Evolutionary conservation across 1,284 basidiomycete genomes (phyloP).

Genomic region (Papiliotrema laurentii): DNA sequence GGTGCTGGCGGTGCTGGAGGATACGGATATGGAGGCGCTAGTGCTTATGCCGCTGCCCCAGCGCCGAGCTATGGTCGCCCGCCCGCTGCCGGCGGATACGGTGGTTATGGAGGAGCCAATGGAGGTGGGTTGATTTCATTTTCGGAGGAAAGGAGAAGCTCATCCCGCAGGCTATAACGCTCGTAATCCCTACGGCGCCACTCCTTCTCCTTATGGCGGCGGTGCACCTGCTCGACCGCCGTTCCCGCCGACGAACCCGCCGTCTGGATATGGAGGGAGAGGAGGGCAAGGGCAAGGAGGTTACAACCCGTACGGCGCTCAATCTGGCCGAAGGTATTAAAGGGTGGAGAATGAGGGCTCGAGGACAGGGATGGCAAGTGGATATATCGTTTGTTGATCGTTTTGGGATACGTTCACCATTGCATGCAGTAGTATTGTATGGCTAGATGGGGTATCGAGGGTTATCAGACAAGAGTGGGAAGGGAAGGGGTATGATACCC

Average conservation of each 20-base stretch:
- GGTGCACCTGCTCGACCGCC: not conserved
- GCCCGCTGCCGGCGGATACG: not conserved
- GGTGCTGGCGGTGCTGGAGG: slow-evolving; percentile 14
- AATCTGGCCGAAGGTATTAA: too few relatives aligned
- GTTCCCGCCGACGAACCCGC: not conserved
- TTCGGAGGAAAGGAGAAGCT: too few relatives aligned
- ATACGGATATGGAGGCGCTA: slow-evolving; percentile 2
- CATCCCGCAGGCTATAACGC: not conserved
- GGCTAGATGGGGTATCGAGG: too few relatives aligned
- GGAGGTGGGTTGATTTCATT: too few relatives aligned
- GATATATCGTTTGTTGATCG: too few relatives aligned
- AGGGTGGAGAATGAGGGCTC: too few relatives aligned
- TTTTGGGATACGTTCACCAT: too few relatives aligned
- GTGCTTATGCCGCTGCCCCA: slow-evolving; percentile 14
- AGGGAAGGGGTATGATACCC: too few relatives aligned
- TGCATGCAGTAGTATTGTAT: too few relatives aligned
- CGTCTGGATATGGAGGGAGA: not conserved
- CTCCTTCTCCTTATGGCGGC: not conserved
- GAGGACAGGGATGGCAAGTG: too few relatives aligned
- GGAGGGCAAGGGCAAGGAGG: not conserved
- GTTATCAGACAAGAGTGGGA: too few relatives aligned
- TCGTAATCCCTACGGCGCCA: not conserved
- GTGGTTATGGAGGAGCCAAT: slow-evolving; percentile 15
- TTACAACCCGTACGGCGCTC: not conserved
- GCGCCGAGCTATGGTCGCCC: slow-evolving; percentile 11